A percentile compares a stretch with the other conserved stretches of the same genome.
Evolutionary conservation across 306 rosid species (phyloP).

Genomic region (Sesbania bispinosa): DNA sequence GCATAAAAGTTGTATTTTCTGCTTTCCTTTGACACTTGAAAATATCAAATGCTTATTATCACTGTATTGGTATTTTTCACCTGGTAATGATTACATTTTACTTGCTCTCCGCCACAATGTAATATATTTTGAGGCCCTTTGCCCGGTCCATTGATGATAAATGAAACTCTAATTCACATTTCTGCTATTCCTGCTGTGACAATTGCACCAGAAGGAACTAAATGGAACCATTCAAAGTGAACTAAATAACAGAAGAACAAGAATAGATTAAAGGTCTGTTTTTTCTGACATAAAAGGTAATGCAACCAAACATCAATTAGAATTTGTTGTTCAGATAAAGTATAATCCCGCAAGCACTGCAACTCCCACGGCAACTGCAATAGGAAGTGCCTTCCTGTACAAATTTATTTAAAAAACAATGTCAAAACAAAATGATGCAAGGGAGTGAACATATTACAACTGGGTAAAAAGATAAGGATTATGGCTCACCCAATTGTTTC

Average conservation of each 20-base stretch:
- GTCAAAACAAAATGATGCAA: background rate
- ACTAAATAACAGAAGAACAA: slow-evolving; percentile 2
- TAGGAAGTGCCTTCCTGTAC: slow-evolving; percentile 72
- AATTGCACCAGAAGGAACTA: slow-evolving; percentile 3
- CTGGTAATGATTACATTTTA: background rate
- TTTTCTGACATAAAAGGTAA: background rate
- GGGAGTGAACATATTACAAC: background rate
- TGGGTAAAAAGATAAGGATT: background rate
- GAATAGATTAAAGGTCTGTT: background rate
- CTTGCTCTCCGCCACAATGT: background rate
- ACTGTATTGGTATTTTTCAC: background rate
- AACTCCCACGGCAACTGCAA: slow-evolving; percentile 67
- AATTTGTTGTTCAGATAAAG: slow-evolving; percentile 61
- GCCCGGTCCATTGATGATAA: background rate
- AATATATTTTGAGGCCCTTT: background rate
- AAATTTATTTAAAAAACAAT: background rate
- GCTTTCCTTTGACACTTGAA: background rate
- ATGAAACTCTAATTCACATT: background rate
- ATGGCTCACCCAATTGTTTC: slow-evolving; percentile 69
- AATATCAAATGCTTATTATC: background rate
- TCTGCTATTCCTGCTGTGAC: background rate
- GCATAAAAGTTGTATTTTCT: background rate
- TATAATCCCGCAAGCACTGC: slow-evolving; percentile 73
- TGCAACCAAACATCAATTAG: slow-evolving; percentile 12
- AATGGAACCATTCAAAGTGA: background rate